Base-by-base conservation (phyloP, 2,329 filamentous ascomycete species). In the Penicillium fuscoglaucum region DNA sequence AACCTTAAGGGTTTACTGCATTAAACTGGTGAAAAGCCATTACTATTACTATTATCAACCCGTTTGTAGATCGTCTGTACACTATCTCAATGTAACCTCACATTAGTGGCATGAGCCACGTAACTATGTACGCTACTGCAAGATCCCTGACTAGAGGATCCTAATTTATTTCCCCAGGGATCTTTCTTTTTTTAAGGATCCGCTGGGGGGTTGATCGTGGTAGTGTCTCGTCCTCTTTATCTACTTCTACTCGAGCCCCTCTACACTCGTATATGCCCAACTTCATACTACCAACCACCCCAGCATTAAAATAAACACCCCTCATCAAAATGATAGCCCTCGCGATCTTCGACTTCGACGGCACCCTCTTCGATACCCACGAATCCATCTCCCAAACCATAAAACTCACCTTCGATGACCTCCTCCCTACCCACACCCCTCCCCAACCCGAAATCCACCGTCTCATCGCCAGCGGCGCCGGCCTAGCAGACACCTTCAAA, bases 361-460 rank as follows among this genome's bases (percentile, higher is more conserved):
- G 62, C 9, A 63, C 62, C 2, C 58, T 64, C 33, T 64, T 64
- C 33, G 62, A 64, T 44, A 64, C 62, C 15, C 62, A 64, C 35
- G 46, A 59, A 31, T 58, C 62, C 12, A 64, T 63, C 13, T 54
- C 60, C 6, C 49, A 63, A 10, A 61, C 53, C 17, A 64, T 61
- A 19, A 61, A 50, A 56, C 26, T 59, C 24, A 61, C 62, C 19
- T 64, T 64, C 43, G 46, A 63, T 4, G 28, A 48, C 19, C 40
- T 63, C 6, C 58, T 63, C 13, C 58, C 62, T 7, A 21, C 40
- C 3, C 58, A 59, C n/a, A n/a, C 33, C 15, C 60, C 61, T 37
- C 51, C 58, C 6, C 37, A 52, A 48, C 6, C 50, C 7, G 47
- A 61, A 28, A 48, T 64, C 33, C 51, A 59, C 39, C 58, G 61